A percentile compares a stretch with the other conserved stretches of the same genome.
phyloP scores from a whole-genome alignment of 768 basidiomycete genomes.

The Tricholoma furcatifolium region DNA sequence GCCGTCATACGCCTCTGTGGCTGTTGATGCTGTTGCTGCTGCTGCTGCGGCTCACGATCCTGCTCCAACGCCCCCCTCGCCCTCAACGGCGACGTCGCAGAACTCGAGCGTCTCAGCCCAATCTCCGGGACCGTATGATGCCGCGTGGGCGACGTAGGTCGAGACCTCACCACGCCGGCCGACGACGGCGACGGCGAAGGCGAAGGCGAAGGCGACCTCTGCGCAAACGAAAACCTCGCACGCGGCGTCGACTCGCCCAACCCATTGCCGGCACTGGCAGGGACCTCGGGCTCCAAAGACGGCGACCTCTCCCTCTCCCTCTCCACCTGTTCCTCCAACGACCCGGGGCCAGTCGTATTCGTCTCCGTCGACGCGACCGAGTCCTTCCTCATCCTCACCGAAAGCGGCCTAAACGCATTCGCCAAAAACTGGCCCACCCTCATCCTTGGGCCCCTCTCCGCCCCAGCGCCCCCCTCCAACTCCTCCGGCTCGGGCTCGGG shows the following conservation, averaged over 20 bases:
- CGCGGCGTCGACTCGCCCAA: conserved; percentile 19
- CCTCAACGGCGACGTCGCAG: background rate
- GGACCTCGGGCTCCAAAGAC: conserved; percentile 23
- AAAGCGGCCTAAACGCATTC: conserved; percentile 50
- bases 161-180: conserved; percentile 16
- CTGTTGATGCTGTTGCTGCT: background rate
- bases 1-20: conserved; percentile 16
- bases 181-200: conserved; percentile 21
- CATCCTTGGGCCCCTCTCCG: conserved; percentile 33
- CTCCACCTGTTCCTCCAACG: background rate
- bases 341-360: conserved; percentile 6
- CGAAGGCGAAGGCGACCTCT: background rate
- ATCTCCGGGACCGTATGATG: conserved; percentile 8
- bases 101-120: conserved; percentile 2
- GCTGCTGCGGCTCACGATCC: too few species aligned
- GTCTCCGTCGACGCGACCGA: conserved; percentile 32
- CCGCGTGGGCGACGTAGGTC: conserved; percentile 13
- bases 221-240: conserved; percentile 23
- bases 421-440: conserved; percentile 54
- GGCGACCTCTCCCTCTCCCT: too few species aligned
- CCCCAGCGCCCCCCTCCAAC: background rate
- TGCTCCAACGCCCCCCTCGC: too few species aligned
- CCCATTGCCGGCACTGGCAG: too few species aligned
- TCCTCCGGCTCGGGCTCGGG: conserved; percentile 38
- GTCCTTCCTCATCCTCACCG: conserved; percentile 35